phyloP scores from a whole-genome alignment of 176 grass and related monocot species.

The Neostapfia colusana region DNA sequence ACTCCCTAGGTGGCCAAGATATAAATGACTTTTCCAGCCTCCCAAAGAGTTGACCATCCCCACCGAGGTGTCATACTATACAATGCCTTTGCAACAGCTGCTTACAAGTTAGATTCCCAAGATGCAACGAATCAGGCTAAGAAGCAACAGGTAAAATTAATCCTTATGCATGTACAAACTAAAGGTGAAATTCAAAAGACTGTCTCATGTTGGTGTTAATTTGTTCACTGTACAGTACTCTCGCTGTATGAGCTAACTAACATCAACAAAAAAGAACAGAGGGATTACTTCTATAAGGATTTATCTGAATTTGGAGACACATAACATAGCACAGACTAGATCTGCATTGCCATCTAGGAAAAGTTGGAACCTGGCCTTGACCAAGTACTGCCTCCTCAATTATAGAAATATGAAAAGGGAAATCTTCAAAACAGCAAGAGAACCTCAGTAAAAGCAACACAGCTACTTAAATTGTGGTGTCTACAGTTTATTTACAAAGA shows the following conservation, averaged over 20 bases:
- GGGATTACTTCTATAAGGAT: background rate
- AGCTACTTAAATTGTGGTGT: background rate
- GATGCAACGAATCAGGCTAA: background rate
- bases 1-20: constrained; percentile 82
- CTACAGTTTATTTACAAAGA: background rate
- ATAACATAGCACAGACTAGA: background rate
- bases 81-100: constrained; percentile 73
- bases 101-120: constrained; percentile 1
- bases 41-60: constrained; percentile 87
- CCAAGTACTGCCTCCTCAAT: background rate
- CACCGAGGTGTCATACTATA: constrained; percentile 54
- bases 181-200: background rate
- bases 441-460: background rate
- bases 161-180: background rate
- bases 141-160: too few relatives aligned
- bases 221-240: background rate
- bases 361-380: background rate
- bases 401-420: background rate
- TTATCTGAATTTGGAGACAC: background rate
- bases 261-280: too few relatives aligned
- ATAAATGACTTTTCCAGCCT: constrained; percentile 89
- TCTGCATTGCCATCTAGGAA: background rate
- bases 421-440: background rate
- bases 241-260: too few relatives aligned
- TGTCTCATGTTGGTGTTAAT: background rate